Evolutionary conservation across 495 filamentous ascomycete species (phyloP).

Genomic region (Penicillium samsonianum): DNA sequence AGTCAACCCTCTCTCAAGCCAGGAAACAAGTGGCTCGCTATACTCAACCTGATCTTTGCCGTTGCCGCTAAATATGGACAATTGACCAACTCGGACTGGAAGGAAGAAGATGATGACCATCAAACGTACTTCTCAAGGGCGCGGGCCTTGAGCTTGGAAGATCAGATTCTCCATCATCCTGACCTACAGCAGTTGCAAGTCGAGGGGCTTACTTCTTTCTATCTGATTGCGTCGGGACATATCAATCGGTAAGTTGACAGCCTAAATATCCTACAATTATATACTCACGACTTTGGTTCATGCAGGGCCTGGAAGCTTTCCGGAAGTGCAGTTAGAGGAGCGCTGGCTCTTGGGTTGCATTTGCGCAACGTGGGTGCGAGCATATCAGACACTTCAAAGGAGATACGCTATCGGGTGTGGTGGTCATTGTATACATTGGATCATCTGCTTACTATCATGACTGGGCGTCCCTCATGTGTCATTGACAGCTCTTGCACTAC

Average conservation of each 20-base stretch:
- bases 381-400: slow-evolving; percentile 53
- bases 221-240: slow-evolving; percentile 58
- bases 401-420: slow-evolving; percentile 61
- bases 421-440: slow-evolving; percentile 62
- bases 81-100: slow-evolving; percentile 46
- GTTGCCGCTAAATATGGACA: slow-evolving; percentile 56
- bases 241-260: slow-evolving; percentile 55
- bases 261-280: background rate
- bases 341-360: slow-evolving; percentile 61
- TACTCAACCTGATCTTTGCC: slow-evolving; percentile 65
- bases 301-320: slow-evolving; percentile 61
- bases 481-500: slow-evolving; percentile 55
- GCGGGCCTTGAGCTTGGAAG: slow-evolving; percentile 52
- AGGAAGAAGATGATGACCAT: slow-evolving; percentile 52
- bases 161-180: slow-evolving; percentile 51
- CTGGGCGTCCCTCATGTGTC: slow-evolving; percentile 60
- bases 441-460: slow-evolving; percentile 57
- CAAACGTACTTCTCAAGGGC: slow-evolving; percentile 57
- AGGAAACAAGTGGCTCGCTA: slow-evolving; percentile 55
- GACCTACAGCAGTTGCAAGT: slow-evolving; percentile 61
- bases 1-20: slow-evolving; percentile 41
- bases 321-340: slow-evolving; percentile 58
- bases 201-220: slow-evolving; percentile 58
- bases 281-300: slow-evolving; percentile 16
- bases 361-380: slow-evolving; percentile 53